A percentile compares a stretch with the other conserved stretches of the same genome.
These are phyloP conservation scores for Isochrysis galbana DNA, from an alignment of 78 protist species.

Conservation along the genomic window DNA sequence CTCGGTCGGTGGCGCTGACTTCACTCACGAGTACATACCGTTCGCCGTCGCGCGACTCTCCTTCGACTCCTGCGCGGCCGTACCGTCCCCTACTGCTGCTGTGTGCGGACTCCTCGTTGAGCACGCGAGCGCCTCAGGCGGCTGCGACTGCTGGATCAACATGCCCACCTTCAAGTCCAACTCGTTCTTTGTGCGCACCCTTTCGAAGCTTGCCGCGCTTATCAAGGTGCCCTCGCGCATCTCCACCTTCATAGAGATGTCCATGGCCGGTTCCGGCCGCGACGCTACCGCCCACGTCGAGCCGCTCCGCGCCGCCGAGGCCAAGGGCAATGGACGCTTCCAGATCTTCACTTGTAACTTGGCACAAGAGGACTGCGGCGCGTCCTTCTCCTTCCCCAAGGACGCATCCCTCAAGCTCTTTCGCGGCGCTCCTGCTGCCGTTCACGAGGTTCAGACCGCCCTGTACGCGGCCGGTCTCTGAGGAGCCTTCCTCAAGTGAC, in stretches of 20 bases:
- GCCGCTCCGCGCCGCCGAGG: neutral
- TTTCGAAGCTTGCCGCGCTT: neutral
- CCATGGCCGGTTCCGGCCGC: neutral
- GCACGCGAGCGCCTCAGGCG: neutral
- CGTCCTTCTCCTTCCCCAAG: neutral
- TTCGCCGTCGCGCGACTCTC: neutral
- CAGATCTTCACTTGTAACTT: neutral
- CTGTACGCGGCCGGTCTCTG: too few relatives aligned
- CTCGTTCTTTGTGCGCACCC: neutral
- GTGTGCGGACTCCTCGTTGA: neutral
- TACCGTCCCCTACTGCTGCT: neutral
- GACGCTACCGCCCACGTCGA: neutral
- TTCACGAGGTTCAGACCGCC: neutral
- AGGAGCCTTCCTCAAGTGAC: too few relatives aligned
- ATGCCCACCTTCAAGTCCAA: slow-evolving; percentile 23
- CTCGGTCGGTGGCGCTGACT: neutral
- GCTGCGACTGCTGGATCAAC: slow-evolving; percentile 5
- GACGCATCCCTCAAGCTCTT: neutral
- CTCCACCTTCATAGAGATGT: neutral
- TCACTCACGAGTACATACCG: neutral
- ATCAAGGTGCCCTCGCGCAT: neutral
- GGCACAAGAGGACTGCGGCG: neutral
- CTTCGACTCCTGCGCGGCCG: neutral
- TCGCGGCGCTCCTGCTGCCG: neutral
- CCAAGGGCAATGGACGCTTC: neutral